Evolutionary conservation across 306 rosid species (phyloP).

Genomic region (Potentilla sterilis): DNA sequence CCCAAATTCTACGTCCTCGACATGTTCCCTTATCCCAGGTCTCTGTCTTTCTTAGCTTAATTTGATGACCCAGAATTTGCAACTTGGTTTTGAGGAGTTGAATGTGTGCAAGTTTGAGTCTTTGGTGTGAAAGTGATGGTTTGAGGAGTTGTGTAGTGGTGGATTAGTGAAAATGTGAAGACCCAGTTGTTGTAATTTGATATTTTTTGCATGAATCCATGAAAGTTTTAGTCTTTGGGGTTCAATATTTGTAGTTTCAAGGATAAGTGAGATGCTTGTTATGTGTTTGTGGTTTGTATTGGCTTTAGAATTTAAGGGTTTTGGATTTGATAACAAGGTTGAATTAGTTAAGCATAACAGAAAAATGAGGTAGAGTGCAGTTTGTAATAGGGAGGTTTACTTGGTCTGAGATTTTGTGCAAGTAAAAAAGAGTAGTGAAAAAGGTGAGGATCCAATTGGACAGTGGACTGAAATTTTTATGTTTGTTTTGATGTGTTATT

Average conservation of each 20-base stretch:
- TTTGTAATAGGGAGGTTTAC: background rate
- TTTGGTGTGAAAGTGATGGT: background rate
- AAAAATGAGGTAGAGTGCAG: background rate
- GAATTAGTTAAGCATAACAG: background rate
- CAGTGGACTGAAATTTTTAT: slow-evolving; percentile 4
- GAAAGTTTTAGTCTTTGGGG: background rate
- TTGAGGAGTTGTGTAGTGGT: background rate
- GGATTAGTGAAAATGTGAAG: background rate
- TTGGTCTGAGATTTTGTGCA: background rate
- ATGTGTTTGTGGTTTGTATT: background rate
- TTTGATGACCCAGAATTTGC: background rate
- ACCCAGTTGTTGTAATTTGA: background rate
- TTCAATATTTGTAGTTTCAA: background rate
- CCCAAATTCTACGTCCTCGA: slow-evolving; percentile 94
- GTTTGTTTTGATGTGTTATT: slow-evolving; percentile 19
- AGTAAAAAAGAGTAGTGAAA: background rate
- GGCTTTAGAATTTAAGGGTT: background rate
- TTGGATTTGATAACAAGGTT: background rate
- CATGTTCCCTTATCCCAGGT: slow-evolving; percentile 99
- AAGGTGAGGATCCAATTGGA: background rate
- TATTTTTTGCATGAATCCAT: background rate
- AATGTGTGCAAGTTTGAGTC: background rate
- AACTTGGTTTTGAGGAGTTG: background rate
- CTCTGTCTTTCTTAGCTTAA: background rate
- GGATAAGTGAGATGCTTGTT: background rate